Percentiles rank a stretch among this genome's conserved stretches.
phyloP scores from a whole-genome alignment of 495 filamentous ascomycete genomes.

The Penicillium arizonense region DNA sequence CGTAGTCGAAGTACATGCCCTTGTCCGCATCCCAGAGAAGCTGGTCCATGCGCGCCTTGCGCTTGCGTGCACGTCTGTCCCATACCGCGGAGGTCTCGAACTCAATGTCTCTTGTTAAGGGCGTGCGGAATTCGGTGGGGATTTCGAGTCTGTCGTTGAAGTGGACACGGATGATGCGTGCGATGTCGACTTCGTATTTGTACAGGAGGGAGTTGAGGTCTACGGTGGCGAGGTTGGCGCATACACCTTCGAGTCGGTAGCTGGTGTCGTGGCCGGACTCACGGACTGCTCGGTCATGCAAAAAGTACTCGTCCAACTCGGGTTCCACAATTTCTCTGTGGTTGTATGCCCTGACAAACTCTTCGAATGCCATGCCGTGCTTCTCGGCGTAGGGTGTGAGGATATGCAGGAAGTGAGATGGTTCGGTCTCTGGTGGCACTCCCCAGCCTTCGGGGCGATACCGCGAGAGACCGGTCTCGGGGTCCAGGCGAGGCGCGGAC shows the following conservation, averaged over 20 bases:
- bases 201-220: conserved; percentile 92
- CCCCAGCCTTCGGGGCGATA: conserved; percentile 88
- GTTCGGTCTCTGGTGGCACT: conserved; percentile 92
- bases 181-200: conserved; percentile 94
- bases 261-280: conserved; percentile 98
- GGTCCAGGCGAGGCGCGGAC: conserved; percentile 74
- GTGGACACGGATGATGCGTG: conserved; percentile 71
- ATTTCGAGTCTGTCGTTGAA: conserved; percentile 79
- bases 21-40: conserved; percentile 86
- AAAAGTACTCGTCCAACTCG: conserved; percentile 88
- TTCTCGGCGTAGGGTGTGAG: conserved; percentile 84
- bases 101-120: conserved; percentile 53
- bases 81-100: conserved; percentile 79
- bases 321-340: conserved; percentile 73
- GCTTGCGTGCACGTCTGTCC: conserved; percentile 79
- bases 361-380: conserved; percentile 71
- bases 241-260: conserved; percentile 85
- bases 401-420: conserved; percentile 82
- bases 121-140: conserved; percentile 72
- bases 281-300: conserved; percentile 90
- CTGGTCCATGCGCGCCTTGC: conserved; percentile 79
- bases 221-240: conserved; percentile 86
- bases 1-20: conserved; percentile 96
- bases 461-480: conserved; percentile 76
- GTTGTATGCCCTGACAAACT: conserved; percentile 89